Evolutionary conservation across 768 basidiomycete species (phyloP), one percentile per base, ranked within the genome.

Genomic region (Xerocomellus intermedius): DNA sequence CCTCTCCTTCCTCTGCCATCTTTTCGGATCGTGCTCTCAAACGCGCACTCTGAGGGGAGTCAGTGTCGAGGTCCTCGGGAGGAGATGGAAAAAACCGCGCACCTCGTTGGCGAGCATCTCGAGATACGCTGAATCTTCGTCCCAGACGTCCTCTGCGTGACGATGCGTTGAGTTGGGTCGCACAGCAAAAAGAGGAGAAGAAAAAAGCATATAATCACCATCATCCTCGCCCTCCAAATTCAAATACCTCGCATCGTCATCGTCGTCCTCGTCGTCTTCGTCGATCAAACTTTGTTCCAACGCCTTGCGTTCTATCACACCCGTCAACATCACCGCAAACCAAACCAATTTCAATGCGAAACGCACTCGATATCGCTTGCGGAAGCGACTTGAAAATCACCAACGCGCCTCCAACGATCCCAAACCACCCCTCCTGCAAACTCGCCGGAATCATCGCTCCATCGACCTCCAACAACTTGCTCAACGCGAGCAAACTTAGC

Each of bases 71-170:
- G 17, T 21, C 14, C 4, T 5, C 21, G 14, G 21, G 19, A 26
- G 22, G 16, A 21, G 37, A 35, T 35, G 35, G 24, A 4, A 45
- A 59, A 49, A 50, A 12, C 10, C 5, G 59, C 72, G 42, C 67
- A 89, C 90, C 80, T 94, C 88, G 61, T 83, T 83, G 8, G 91
- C 92, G 33, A 95, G 80, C 79, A 92, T 75, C 69, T 94, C 91
- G 42, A 93, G 77, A 67, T 94, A 95, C 8, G 87, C 89, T 8
- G 91, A 91, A 62, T 93, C 90, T 55, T 90, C 87, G 64, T 94
- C 92, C 85, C 88, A 93, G 16, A 94, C 90, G 69, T 95, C 93
- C 66, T 90, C 91, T 85, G 37, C 2, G 61, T 19, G 2, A 43
- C 16, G 19, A 58, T 16, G 59, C 52, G 21, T 41, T 19, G 21